Base-by-base conservation (phyloP, 805 yeast genomes). In the Komagataella kurtzmanii region DNA sequence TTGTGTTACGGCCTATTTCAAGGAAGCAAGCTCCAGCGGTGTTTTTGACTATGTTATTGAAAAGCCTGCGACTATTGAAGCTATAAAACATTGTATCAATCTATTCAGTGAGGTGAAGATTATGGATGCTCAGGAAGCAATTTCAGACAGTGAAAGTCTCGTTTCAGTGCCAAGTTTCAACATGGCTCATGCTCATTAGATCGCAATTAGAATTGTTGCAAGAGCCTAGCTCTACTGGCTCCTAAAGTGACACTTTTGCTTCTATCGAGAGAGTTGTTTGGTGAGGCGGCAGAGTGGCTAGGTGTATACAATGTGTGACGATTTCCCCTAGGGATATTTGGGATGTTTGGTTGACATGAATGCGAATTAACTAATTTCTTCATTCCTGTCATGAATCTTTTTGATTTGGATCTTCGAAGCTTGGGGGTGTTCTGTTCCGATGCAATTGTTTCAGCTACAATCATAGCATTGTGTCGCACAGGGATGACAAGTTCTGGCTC, bases 11-110 rank as follows among this genome's bases (percentile, higher is more conserved):
- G 83, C 83, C 1, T 82, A 77, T 58, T 79, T 80, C 45, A 76
- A 78, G 53, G 95, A 88, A 53, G 89, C 93, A 0, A 57, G 58
- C 2, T 69, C 69, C 24, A 64, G 75, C 17, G 74, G 74, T 7
- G 70, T 72, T 2, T 88, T 88, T 64, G 83, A 81, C 55, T 81
- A 79, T 50, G 81, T 85, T 2, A 65, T 88, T 18, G 93, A 86
- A 60, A 85, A 85, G 61, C 97, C 97, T 0, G 72, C 70, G 8
- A 69, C 71, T 3, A 56, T 59, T 48, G 63, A 61, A 21, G 68
- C 67, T 48, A 59, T 75, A 49, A 58, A 56, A 14, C 60, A 54
- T 7, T 60, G 60, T 4, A 56, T 75, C 48, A 59, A 62, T 30
- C 55, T 55, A 46, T 60, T 62, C 50, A 55, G 59, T 40, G 51